phyloP scores from a whole-genome alignment of 257 asterid genomes.

The Fraxinus americana region DNA sequence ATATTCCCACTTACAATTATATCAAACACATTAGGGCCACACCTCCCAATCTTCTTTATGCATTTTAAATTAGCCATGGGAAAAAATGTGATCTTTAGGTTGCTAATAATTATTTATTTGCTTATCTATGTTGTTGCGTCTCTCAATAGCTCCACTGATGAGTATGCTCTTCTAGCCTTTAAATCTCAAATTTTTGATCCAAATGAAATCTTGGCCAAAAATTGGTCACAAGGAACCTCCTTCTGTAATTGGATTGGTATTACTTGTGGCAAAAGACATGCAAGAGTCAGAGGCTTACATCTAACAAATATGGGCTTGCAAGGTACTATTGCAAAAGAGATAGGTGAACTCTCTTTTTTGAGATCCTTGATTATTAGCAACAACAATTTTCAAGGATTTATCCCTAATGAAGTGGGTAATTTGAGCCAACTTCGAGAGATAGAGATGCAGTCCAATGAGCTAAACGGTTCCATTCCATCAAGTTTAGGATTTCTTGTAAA shows the following conservation, averaged over 20 bases:
- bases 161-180: conserved; percentile 20
- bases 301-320: too few species aligned
- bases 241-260: conserved; percentile 28
- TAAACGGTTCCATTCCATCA: too few species aligned
- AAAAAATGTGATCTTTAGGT: neutral
- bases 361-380: too few species aligned
- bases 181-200: conserved; percentile 11
- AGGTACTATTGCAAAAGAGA: too few species aligned
- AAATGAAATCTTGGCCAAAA: conserved; percentile 3
- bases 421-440: too few species aligned
- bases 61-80: neutral
- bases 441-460: too few species aligned
- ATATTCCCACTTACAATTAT: too few species aligned
- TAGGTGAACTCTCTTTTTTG: too few species aligned
- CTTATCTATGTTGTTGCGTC: neutral
- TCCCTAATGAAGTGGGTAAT: too few species aligned
- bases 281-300: neutral
- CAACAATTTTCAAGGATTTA: too few species aligned
- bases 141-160: conserved; percentile 12
- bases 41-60: neutral
- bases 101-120: neutral
- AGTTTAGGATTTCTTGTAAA: too few species aligned
- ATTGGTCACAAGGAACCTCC: conserved; percentile 23
- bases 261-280: conserved; percentile 12
- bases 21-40: too few species aligned